Evolutionary conservation across 306 rosid genomes (phyloP).

Genomic region (Cicer yamashitae): DNA sequence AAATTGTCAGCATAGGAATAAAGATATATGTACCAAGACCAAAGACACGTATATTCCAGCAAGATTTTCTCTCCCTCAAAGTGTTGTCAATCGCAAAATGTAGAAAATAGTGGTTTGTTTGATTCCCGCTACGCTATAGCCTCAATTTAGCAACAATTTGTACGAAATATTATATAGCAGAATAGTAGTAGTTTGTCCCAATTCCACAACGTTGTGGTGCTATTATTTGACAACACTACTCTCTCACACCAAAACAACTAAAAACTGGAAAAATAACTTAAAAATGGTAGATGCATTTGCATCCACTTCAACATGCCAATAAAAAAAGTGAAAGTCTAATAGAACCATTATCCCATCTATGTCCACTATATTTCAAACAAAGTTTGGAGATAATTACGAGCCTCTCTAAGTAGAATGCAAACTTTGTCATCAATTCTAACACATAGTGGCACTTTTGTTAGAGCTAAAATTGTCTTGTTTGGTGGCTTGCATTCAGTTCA

Average conservation of each 20-base stretch:
- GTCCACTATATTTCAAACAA: not conserved
- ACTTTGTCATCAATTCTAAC: not conserved
- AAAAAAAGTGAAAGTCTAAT: not conserved
- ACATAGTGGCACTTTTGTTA: not conserved
- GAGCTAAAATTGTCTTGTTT: not conserved
- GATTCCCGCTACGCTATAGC: too few species aligned
- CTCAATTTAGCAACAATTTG: too few species aligned
- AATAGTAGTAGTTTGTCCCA: too few species aligned
- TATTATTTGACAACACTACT: too few species aligned
- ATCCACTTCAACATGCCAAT: constrained; percentile 20
- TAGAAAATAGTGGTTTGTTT: too few species aligned
- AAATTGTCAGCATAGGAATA: constrained; percentile 26
- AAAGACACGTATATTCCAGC: not conserved
- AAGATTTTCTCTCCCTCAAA: constrained; percentile 1
- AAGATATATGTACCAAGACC: constrained; percentile 23
- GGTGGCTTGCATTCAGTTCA: not conserved
- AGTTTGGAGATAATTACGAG: not conserved
- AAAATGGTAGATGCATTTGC: constrained; percentile 8
- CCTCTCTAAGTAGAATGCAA: constrained; percentile 11
- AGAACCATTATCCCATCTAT: not conserved
- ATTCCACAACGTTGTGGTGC: too few species aligned
- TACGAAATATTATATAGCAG: too few species aligned
- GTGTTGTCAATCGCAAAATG: too few species aligned
- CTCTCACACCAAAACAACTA: constrained; percentile 15
- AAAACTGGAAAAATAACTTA: constrained; percentile 11